Evolutionary conservation across 768 basidiomycete genomes (phyloP).

Genomic region (Auricularia sp.): DNA sequence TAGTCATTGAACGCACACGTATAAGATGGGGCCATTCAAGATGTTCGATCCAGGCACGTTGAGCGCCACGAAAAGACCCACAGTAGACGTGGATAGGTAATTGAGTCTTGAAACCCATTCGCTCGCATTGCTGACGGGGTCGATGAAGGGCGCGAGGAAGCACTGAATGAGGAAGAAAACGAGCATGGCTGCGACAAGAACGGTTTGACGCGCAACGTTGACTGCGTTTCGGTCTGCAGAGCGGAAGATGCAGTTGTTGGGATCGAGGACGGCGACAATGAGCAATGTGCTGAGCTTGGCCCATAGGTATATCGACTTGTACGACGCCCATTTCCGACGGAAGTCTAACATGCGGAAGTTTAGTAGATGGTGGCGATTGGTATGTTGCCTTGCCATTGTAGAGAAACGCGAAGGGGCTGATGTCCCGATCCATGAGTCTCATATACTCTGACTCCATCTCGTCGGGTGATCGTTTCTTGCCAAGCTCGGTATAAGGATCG

Average conservation of each 20-base stretch:
- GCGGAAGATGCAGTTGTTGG: constrained; percentile 67
- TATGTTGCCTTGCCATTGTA: constrained; percentile 43
- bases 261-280: constrained; percentile 54
- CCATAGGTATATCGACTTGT: constrained; percentile 53
- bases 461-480: constrained; percentile 39
- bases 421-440: constrained; percentile 49
- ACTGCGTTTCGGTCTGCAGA: constrained; percentile 38
- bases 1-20: constrained; percentile 36
- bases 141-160: constrained; percentile 49
- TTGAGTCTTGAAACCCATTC: constrained; percentile 65
- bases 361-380: constrained; percentile 3
- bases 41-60: constrained; percentile 41
- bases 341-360: constrained; percentile 35
- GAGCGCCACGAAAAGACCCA: constrained; percentile 54
- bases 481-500: constrained; percentile 62
- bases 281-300: constrained; percentile 61
- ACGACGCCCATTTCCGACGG: constrained; percentile 58
- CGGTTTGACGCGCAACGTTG: constrained; percentile 46
- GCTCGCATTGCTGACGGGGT: constrained; percentile 63
- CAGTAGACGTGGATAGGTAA: constrained; percentile 53
- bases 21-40: constrained; percentile 53
- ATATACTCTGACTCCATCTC: constrained; percentile 67
- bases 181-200: constrained; percentile 46
- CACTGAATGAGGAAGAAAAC: constrained; percentile 56
- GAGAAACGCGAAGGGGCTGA: constrained; percentile 58